phyloP scores from a whole-genome alignment of 768 basidiomycete species.

The Fibroporia radiculosa region DNA sequence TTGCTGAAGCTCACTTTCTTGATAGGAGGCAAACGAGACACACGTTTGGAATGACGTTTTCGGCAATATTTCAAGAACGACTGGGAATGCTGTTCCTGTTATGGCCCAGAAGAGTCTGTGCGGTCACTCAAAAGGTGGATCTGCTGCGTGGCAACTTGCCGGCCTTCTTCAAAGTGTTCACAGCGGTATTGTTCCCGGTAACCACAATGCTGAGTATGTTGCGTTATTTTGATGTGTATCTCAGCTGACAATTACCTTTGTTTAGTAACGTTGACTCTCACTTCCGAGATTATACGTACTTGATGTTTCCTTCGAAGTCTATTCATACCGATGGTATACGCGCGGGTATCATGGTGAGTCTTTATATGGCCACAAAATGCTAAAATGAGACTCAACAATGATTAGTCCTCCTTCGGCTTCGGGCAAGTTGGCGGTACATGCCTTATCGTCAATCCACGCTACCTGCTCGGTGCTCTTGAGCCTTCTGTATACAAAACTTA shows the following conservation, averaged over 20 bases:
- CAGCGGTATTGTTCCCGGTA: constrained; percentile 87
- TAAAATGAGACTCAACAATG: constrained; percentile 1
- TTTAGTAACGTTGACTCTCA: constrained; percentile 85
- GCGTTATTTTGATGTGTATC: not conserved
- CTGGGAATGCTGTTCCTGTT: constrained; percentile 94
- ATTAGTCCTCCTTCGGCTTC: constrained; percentile 90
- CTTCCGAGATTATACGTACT: constrained; percentile 81
- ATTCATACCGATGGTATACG: constrained; percentile 91
- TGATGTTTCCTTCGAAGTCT: constrained; percentile 97
- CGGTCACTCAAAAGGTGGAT: constrained; percentile 97
- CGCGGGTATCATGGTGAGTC: constrained; percentile 74
- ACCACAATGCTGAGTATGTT: constrained; percentile 91
- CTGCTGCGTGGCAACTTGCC: constrained; percentile 96
- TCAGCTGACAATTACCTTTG: not conserved
- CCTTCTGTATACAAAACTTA: constrained; percentile 76
- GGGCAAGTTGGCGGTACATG: constrained; percentile 96
- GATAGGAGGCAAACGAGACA: constrained; percentile 93
- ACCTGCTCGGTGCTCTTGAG: constrained; percentile 79
- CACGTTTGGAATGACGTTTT: constrained; percentile 96
- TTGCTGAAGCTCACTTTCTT: constrained; percentile 8
- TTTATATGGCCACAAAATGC: not conserved
- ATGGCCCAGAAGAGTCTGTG: constrained; percentile 97
- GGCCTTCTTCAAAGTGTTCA: constrained; percentile 83
- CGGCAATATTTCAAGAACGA: constrained; percentile 78
- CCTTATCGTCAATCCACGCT: constrained; percentile 84